phyloP scores from a whole-genome alignment of 169 alveolate species.

The Miamiensis avidus region DNA sequence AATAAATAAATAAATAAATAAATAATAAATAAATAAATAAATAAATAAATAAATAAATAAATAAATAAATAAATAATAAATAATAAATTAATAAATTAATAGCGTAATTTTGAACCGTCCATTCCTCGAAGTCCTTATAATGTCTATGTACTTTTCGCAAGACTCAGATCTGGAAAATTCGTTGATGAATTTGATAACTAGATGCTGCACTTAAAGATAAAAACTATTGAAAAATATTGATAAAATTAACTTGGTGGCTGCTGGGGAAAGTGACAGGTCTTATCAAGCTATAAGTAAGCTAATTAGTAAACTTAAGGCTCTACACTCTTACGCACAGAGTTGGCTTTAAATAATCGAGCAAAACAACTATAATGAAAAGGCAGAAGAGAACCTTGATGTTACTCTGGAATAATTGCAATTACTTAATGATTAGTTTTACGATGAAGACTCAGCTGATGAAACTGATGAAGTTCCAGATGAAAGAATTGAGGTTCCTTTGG shows the following conservation, averaged over 20 bases:
- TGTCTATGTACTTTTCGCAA: constrained; percentile 40
- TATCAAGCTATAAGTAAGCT: constrained; percentile 36
- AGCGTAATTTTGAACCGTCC: constrained; percentile 26
- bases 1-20: too few species aligned
- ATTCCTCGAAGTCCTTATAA: constrained; percentile 31
- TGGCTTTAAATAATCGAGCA: constrained; percentile 45
- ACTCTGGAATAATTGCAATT: constrained; percentile 13
- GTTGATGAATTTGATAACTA: constrained; percentile 21
- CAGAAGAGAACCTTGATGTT: constrained; percentile 37
- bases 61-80: too few species aligned
- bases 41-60: too few species aligned
- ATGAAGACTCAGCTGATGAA: constrained; percentile 1
- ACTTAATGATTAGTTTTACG: constrained; percentile 9
- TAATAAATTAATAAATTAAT: too few species aligned
- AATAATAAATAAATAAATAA: too few species aligned
- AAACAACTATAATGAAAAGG: constrained; percentile 41
- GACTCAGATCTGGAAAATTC: constrained; percentile 43
- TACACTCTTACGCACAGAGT: constrained; percentile 30
- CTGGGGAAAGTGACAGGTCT: constrained; percentile 27
- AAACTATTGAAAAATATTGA: constrained; percentile 28
- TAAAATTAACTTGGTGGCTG: constrained; percentile 31
- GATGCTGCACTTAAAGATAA: constrained; percentile 24
- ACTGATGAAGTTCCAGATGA: not conserved
- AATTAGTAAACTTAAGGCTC: constrained; percentile 26
- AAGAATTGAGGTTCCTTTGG: not conserved